Evolutionary conservation across 2,329 filamentous ascomycete genomes (phyloP).

Genomic region (Periconia sp.): DNA sequence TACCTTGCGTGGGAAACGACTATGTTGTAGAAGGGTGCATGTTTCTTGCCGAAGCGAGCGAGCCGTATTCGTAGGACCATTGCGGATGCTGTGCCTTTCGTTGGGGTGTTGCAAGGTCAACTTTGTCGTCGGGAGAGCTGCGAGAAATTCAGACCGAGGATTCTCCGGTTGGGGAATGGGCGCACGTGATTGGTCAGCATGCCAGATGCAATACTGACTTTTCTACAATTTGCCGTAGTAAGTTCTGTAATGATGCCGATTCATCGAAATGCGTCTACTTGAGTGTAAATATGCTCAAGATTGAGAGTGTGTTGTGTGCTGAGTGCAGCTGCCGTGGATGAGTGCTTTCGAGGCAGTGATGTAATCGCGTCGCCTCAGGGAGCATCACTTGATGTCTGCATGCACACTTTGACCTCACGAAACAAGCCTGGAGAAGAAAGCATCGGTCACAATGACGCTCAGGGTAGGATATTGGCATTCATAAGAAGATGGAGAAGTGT

Average conservation of each 20-base stretch:
- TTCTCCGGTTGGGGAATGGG: constrained; percentile 6
- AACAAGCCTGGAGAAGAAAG: background rate
- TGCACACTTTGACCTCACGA: background rate
- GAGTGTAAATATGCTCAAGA: background rate
- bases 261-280: background rate
- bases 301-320: too few relatives aligned
- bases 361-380: constrained; percentile 31
- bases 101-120: background rate
- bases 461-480: constrained; percentile 17
- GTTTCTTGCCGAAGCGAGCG: constrained; percentile 87
- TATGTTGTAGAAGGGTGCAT: constrained; percentile 96
- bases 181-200: constrained; percentile 19
- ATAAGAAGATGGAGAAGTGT: background rate
- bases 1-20: constrained; percentile 93
- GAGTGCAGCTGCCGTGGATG: too few relatives aligned
- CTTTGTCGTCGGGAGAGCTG: constrained; percentile 2
- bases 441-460: constrained; percentile 27
- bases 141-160: constrained; percentile 23
- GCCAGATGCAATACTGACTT: background rate
- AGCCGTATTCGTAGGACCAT: constrained; percentile 97
- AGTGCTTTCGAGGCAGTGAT: constrained; percentile 26
- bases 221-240: background rate
- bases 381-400: constrained; percentile 3
- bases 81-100: constrained; percentile 29
- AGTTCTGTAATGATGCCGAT: background rate